These are phyloP conservation scores for Heracleum sosnowskyi DNA, from an alignment of 129 eudicot species.

Conservation along the genomic window DNA sequence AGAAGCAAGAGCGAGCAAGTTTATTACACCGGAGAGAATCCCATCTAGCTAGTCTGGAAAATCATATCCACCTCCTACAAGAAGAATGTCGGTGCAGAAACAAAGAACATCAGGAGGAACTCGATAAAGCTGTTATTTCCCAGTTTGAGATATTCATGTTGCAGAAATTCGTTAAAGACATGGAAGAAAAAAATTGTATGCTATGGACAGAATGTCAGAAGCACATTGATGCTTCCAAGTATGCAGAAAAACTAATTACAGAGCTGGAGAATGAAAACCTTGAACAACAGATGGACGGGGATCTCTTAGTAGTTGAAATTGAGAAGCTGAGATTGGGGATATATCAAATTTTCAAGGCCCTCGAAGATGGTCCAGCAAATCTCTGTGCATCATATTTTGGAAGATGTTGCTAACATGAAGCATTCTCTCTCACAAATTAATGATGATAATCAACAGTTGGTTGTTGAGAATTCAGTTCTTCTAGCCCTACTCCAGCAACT, in stretches of 20 bases:
- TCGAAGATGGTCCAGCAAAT: constrained; percentile 37
- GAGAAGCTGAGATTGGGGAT: constrained; percentile 70
- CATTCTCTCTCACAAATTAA: constrained; percentile 30
- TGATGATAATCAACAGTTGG: constrained; percentile 52
- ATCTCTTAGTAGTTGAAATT: constrained; percentile 65
- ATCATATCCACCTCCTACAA: constrained; percentile 43
- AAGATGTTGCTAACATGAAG: constrained; percentile 41
- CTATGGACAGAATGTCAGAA: constrained; percentile 58
- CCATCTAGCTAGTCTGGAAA: constrained; percentile 47
- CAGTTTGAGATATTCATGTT: constrained; percentile 81
- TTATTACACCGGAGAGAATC: constrained; percentile 36
- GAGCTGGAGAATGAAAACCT: constrained; percentile 87
- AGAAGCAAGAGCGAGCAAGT: constrained; percentile 64
- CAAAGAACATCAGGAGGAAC: constrained; percentile 77
- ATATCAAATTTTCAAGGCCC: constrained; percentile 56
- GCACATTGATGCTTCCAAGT: constrained; percentile 64
- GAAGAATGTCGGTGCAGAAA: constrained; percentile 57
- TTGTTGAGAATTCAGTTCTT: constrained; percentile 67
- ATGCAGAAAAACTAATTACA: constrained; percentile 63
- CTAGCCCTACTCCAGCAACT: constrained; percentile 46
- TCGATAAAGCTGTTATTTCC: constrained; percentile 73
- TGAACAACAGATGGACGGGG: constrained; percentile 87
- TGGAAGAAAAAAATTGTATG: constrained; percentile 72
- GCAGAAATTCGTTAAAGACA: constrained; percentile 77
- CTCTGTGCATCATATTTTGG: constrained; percentile 43